Evolutionary conservation across 2,329 filamentous ascomycete genomes (phyloP), one percentile per base, ranked within the genome.

Genomic region (Trichophyton equinum): DNA sequence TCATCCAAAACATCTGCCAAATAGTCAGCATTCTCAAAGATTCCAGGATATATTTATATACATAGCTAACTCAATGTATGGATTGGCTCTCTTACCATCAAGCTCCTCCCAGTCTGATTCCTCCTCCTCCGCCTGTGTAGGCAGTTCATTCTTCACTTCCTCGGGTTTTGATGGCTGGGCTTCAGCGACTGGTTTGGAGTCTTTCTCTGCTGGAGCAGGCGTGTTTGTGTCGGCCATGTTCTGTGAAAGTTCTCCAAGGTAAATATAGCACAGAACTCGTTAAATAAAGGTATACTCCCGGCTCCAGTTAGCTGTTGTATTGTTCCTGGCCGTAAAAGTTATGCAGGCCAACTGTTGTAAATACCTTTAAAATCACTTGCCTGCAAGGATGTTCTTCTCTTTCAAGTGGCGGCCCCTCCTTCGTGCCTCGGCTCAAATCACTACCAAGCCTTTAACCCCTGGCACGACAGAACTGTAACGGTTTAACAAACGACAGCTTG

Each of bases 51-150:
- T 7, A 25, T 13, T 13, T 15, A 15, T 60, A 18, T 30, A 33
- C 22, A 3, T 13, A 36, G 20, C 9, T 58, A 30, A 20, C 3
- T 13, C 15, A 25, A 4, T 11, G n/a, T 47, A 44, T 33, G 20
- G 36, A 42, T 22, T 20, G 38, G 27, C 7, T 27, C 58, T 68
- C 77, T 67, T 74, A 89, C 89, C 90, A 75, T 99, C 94, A 51
- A 99, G 78, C 69, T 97, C 94, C 69, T 96, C 94, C 74, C 95
- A 91, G 66, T 97, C 92, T 5, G 91, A 92, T 69, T 96, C 92
- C 15, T 87, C 85, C 66, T 87, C 82, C 22, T 81, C 82, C 27
- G 5, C 55, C 27, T 49, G 40, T 59, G 25, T 59, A 18, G 40
- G 42, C 8, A n/a, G 20, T 27, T 36, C 4, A 5, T 36, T 59